Evolutionary conservation across 1,284 basidiomycete genomes (phyloP), one percentile per base, ranked within the genome.

Genomic region (Cryptococcus jaspeensis): DNA sequence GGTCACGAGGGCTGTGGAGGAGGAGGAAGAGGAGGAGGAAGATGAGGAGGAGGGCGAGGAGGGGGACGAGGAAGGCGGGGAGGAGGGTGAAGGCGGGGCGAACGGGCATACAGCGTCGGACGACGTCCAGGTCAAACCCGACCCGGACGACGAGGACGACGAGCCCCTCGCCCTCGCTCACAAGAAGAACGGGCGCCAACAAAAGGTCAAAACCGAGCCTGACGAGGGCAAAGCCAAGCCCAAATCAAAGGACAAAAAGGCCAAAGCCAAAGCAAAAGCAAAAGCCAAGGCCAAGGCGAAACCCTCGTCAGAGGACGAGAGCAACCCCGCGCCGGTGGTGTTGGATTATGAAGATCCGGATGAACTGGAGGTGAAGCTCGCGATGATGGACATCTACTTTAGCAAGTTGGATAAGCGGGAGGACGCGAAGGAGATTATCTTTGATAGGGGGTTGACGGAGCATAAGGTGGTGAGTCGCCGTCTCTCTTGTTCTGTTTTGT

Each of bases 381-480:
- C 89, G 0, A 77, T 98, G 55, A 80, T 98, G 62, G 90, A 96
- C 72, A 93, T 94, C 81, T 99, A 98, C 79, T 86, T 86, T 67
- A 90, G 92, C 62, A 86, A 90, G 52, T 83, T 98, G n/a, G 89
- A 93, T 62, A 92, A 89, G 76, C 84, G 95, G 37, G 79, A 87
- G 58, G 89, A 92, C 70, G 85, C 84, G 42, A 99, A 98, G 78
- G 85, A 86, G n/a, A 79, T 98, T 58, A 90, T 99, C 74, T 95
- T 94, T 71, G 90, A 98, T 70, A 83, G 95, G 51, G 92, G 92
- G 1, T 77, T 99, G 57, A 81, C 96, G 45, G 93, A 97, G 69
- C 92, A 95, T 74, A 96, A 94, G 76, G 90, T 91, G 85, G 92
- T 92, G 64, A 57, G 79, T 66, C 53, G 41, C 7, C 8, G 36